phyloP scores from a whole-genome alignment of 352 stramenopile genomes.

The Saprolegnia parasitica region DNA sequence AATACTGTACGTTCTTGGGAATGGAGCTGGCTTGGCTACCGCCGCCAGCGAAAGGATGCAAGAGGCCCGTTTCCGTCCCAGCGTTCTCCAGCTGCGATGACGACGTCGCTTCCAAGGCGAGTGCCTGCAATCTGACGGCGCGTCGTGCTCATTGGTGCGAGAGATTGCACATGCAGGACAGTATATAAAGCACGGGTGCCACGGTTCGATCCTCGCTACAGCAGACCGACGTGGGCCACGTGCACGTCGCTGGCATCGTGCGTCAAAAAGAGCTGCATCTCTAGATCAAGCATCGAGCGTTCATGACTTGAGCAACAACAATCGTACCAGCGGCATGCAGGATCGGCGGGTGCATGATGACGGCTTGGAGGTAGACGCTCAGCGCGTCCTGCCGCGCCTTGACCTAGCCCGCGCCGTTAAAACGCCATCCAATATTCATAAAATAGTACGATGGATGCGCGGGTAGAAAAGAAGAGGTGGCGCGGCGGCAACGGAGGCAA shows the following conservation, averaged over 20 bases:
- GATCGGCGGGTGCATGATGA: constrained; percentile 78
- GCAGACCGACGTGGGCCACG: constrained; percentile 32
- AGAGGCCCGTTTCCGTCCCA: no score
- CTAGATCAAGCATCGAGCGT: constrained; percentile 38
- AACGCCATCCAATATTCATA: not conserved
- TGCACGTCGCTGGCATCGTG: constrained; percentile 65
- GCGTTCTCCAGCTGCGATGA: no score
- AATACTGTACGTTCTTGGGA: no score
- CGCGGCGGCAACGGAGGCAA: constrained; percentile 60
- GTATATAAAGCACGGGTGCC: no score
- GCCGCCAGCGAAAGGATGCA: no score
- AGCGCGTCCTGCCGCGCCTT: constrained; percentile 71
- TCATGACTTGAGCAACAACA: not conserved
- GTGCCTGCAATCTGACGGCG: no score
- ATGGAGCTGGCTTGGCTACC: no score
- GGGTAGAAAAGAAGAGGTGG: constrained; percentile 72
- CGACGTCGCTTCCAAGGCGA: no score
- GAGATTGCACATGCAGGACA: no score
- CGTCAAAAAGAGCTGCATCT: constrained; percentile 76
- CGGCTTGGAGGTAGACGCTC: constrained; percentile 71
- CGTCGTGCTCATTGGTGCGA: no score
- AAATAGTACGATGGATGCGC: constrained; percentile 40
- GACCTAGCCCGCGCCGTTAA: constrained; percentile 34
- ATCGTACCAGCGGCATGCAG: constrained; percentile 13
- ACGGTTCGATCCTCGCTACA: no score